Percentiles rank a stretch among this genome's conserved stretches.
Evolutionary conservation across 2,329 filamentous ascomycete species (phyloP).

Genomic region (Trichophyton mentagrophytes): DNA sequence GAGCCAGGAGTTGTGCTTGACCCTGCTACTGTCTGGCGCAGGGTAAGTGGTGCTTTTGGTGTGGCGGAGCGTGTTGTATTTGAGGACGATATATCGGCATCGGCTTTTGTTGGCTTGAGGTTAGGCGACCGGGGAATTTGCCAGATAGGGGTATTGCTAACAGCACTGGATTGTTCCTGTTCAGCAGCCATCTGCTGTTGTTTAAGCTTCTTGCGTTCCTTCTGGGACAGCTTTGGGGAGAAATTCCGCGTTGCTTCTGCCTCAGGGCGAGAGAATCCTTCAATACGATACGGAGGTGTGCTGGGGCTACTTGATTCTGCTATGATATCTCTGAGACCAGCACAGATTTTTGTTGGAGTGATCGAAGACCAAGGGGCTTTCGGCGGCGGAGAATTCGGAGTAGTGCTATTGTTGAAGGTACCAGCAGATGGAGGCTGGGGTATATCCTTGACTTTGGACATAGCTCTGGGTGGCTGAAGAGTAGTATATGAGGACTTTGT

Average conservation of each 20-base stretch:
- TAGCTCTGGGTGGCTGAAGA: neutral
- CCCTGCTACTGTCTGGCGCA: slow-evolving; percentile 48
- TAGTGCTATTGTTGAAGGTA: slow-evolving; percentile 17
- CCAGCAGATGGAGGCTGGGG: neutral
- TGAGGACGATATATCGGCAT: neutral
- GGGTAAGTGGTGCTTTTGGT: slow-evolving; percentile 43
- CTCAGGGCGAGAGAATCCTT: slow-evolving; percentile 35
- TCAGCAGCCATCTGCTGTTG: slow-evolving; percentile 44
- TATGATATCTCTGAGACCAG: slow-evolving; percentile 70
- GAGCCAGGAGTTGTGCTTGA: neutral
- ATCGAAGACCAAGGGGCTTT: slow-evolving; percentile 42
- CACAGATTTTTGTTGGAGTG: slow-evolving; percentile 46
- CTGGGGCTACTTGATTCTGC: slow-evolving; percentile 42
- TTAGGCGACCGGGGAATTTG: slow-evolving; percentile 41
- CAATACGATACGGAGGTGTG: slow-evolving; percentile 42
- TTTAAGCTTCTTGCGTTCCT: slow-evolving; percentile 75
- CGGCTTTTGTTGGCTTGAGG: slow-evolving; percentile 8
- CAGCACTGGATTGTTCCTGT: slow-evolving; percentile 30
- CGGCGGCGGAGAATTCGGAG: slow-evolving; percentile 13
- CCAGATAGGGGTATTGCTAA: slow-evolving; percentile 36
- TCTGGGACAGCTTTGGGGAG: slow-evolving; percentile 65
- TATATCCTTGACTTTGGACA: neutral
- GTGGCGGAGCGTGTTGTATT: slow-evolving; percentile 7
- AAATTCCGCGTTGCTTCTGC: slow-evolving; percentile 25
- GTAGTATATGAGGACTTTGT: neutral